Evolutionary conservation across 352 stramenopile species (phyloP), one percentile per base, ranked within the genome.

Genomic region (Lagenidium sp.): DNA sequence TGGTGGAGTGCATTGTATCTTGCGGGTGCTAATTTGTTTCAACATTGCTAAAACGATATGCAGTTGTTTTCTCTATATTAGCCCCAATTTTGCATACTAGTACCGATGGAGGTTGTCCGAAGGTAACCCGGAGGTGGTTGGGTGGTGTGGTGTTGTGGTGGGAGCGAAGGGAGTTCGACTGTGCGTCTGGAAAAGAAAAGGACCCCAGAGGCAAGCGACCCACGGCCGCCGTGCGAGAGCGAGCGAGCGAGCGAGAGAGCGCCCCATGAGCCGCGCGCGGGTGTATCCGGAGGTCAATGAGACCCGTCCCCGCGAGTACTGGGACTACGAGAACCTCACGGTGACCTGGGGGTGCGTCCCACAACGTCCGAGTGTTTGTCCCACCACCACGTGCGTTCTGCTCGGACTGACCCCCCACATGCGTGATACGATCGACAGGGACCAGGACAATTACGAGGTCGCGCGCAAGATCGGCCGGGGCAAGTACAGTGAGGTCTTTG

Each of bases 391-490:
- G 20, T 11, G 44, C 19, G 30, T 11, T 4, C 35, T 15, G n/a
- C n/a, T n/a, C n/a, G n/a, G n/a, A n/a, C n/a, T n/a, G n/a, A n/a
- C n/a, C n/a, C n/a, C n/a, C n/a, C n/a, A n/a, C n/a, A n/a, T n/a
- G n/a, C n/a, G n/a, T n/a, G n/a, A n/a, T n/a, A n/a, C n/a, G n/a
- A n/a, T 53, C 32, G 50, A 45, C 52, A 95, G 92, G 22, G 83
- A 98, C 61, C 95, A 99, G 74, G 96, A 99, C 57, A 96, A 98
- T 63, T 99, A 99, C 57, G 95, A 99, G 68, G 96, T 99, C 31
- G 89, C 99, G 31, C 82, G 95, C 41, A 99, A 99, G 80, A 99
- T 99, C 53, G 97, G 96, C 15, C 79, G 97, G 28, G 97, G 97
- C 48, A 99, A 99, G 80, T 99, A 99, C 71, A 98, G 83, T 49